Evolutionary conservation across 306 rosid genomes (phyloP), one percentile per base, ranked within the genome.

Genomic region (Boehmeria nivea): DNA sequence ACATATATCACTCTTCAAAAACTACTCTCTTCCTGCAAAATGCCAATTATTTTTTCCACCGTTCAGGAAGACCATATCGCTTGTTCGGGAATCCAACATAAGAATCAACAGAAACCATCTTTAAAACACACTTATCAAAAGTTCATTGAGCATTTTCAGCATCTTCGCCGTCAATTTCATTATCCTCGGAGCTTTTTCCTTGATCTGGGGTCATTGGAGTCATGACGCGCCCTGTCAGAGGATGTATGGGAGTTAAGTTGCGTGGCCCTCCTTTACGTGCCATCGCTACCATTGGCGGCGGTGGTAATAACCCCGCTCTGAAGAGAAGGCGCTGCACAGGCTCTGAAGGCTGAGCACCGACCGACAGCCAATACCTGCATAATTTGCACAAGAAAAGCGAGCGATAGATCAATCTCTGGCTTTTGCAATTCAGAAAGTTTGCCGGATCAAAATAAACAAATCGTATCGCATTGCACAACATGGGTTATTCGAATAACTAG

Each of bases 291-390:
- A 81, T 84, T 11, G 95, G 94, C 0, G 98, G 94, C 3, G 98
- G 98, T 2, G 94, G 94, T 36, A 90, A 65, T 48, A 87, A 0
- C 50, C 98, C 95, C 20, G 95, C 76, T 38, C 95, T 66, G 71
- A 87, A 86, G 22, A 87, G 83, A 66, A 90, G 59, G n/a, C 91
- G 85, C 72, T 87, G 87, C 51, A 87, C 81, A 0, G 98, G 94
- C 13, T 87, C 86, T 1, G 98, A 90, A 27, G 98, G 95, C 67
- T 90, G 95, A 67, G 98, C 98, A 39, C 98, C 95, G 64, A 90
- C 91, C 46, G 95, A 90, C 14, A 90, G 78, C 98, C 97, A 90
- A 68, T 90, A 90, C 80, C 98, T 90, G 58, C 54, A 52, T 22
- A 66, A 61, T 31, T 4, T n/a, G 57, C 0, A 51, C 6, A 24